Conservation (phyloP, 768 basidiomycete species). For the Albatrellus ellisii region DNA sequence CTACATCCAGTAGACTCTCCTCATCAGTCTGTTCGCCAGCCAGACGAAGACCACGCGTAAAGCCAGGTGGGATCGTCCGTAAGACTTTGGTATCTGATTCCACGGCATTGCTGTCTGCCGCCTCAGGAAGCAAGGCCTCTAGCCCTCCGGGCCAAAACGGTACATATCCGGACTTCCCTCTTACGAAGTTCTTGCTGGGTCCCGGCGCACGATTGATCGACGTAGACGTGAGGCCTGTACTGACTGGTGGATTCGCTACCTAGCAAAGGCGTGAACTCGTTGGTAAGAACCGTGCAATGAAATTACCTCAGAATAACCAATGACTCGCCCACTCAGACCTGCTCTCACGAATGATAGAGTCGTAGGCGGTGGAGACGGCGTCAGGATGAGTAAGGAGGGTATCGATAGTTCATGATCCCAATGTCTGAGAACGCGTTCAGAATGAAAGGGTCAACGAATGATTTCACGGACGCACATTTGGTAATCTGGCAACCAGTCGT, state of each 20-base stretch:
- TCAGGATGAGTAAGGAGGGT: conserved; percentile 47
- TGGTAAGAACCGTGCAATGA: not conserved
- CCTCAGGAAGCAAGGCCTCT: conserved; percentile 35
- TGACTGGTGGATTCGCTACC: conserved; percentile 40
- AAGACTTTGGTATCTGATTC: conserved; percentile 31
- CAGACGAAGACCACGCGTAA: conserved; percentile 67
- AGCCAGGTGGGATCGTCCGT: conserved; percentile 69
- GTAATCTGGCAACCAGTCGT: conserved; percentile 66
- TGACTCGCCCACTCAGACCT: conserved; percentile 69
- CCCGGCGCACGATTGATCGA: conserved; percentile 79
- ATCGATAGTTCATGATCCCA: conserved; percentile 55
- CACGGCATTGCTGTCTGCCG: conserved; percentile 16
- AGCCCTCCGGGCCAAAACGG: conserved; percentile 95
- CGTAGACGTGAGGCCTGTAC: conserved; percentile 72
- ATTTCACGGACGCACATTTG: conserved; percentile 51
- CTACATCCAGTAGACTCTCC: conserved; percentile 24
- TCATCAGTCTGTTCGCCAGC: conserved; percentile 42
- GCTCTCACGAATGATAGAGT: conserved; percentile 58
- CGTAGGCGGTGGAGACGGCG: conserved; percentile 67
- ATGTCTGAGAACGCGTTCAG: conserved; percentile 31
- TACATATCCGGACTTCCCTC: conserved; percentile 86
- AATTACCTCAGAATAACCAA: conserved; percentile 67
- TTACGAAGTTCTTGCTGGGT: conserved; percentile 67
- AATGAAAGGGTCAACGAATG: conserved; percentile 2
- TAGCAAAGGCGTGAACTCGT: conserved; percentile 18